A percentile compares a stretch with the other conserved stretches of the same genome.
Evolutionary conservation across 1,139 yeast species (phyloP).

Genomic region (Candida gigantensis): DNA sequence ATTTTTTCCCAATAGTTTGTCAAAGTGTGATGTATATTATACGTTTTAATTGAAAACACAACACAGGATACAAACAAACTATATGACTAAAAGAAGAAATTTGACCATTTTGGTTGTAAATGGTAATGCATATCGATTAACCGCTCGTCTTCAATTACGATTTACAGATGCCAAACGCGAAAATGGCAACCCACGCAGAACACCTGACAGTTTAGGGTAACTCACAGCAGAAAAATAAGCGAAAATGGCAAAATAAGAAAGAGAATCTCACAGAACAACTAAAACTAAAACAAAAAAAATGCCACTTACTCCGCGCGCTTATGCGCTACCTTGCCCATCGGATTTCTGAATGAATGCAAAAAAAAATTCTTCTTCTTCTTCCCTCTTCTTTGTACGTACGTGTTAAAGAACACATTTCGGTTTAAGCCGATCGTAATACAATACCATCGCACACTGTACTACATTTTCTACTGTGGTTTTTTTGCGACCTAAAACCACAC

Average conservation of each 20-base stretch:
- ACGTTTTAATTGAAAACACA: no score
- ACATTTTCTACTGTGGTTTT: no score
- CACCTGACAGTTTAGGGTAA: not conserved
- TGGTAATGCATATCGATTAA: constrained; percentile 6
- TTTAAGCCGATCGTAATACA: no score
- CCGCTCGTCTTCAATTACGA: constrained; percentile 12
- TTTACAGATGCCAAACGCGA: constrained; percentile 6
- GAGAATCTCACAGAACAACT: not conserved
- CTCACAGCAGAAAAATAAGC: constrained; percentile 2
- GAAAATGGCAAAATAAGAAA: constrained; percentile 1
- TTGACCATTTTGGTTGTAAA: constrained; percentile 7
- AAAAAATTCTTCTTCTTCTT: not conserved
- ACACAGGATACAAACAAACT: not conserved
- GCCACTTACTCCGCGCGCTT: not conserved
- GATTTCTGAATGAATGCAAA: not conserved
- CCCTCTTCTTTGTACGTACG: not conserved
- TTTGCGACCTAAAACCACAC: no score
- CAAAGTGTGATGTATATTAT: no score
- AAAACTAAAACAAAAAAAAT: not conserved
- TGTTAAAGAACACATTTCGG: no score
- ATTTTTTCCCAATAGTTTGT: not conserved
- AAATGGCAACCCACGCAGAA: constrained; percentile 8
- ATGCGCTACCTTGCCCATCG: not conserved
- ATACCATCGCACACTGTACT: no score
- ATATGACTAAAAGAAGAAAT: no score